phyloP scores from a whole-genome alignment of 1,284 basidiomycete species.

The Schizophyllum amplum region DNA sequence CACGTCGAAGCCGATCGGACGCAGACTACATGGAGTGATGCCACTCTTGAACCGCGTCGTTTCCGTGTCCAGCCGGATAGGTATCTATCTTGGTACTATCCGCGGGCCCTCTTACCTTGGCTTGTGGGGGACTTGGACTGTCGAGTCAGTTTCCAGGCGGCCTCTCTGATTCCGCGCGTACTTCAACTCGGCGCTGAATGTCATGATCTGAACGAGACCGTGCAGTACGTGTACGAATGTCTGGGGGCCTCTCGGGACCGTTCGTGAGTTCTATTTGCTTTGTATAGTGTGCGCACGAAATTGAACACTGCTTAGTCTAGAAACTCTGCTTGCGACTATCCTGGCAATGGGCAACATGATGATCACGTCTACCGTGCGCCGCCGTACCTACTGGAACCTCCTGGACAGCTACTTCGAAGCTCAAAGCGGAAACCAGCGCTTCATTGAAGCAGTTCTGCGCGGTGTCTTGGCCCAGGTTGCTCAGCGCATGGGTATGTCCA shows the following conservation, averaged over 20 bases:
- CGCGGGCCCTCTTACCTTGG: too few relatives aligned
- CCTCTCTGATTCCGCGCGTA: too few relatives aligned
- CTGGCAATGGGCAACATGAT: constrained; percentile 80
- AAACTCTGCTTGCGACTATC: constrained; percentile 73
- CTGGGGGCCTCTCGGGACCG: not conserved
- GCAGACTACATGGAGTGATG: too few relatives aligned
- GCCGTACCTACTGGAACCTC: constrained; percentile 84
- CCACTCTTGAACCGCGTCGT: too few relatives aligned
- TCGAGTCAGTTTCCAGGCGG: not conserved
- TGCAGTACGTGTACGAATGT: constrained; percentile 33
- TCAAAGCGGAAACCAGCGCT: constrained; percentile 36
- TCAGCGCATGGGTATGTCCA: constrained; percentile 58
- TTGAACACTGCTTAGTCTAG: constrained; percentile 40
- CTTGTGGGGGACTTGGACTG: constrained; percentile 21
- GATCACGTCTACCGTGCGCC: constrained; percentile 72
- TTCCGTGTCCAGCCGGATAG: too few relatives aligned
- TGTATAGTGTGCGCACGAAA: not conserved
- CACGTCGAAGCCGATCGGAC: too few relatives aligned
- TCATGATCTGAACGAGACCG: constrained; percentile 28
- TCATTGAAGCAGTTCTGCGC: constrained; percentile 59
- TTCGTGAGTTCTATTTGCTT: not conserved
- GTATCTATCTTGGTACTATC: too few relatives aligned
- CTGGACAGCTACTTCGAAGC: constrained; percentile 47
- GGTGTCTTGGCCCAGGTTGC: constrained; percentile 39
- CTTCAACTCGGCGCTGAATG: not conserved